Percentiles rank a stretch among this genome's conserved stretches.
These are phyloP conservation scores for Zoysia matrella DNA, from an alignment of 202 grass and related monocot species.

Conservation along the genomic window DNA sequence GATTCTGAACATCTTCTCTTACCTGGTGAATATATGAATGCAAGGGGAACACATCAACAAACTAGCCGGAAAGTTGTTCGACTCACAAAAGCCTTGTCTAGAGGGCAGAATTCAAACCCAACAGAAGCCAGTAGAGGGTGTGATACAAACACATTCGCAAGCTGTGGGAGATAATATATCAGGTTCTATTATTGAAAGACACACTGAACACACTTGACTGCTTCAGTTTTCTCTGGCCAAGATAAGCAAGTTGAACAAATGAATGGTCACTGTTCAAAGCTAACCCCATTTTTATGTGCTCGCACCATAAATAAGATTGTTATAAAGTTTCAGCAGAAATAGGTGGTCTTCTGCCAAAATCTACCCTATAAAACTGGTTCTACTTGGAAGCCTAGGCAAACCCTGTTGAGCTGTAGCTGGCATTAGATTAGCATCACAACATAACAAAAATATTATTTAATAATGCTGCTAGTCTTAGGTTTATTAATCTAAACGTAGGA, in stretches of 20 bases:
- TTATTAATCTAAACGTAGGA: constrained; percentile 33
- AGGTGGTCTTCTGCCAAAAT: background rate
- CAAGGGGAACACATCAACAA: constrained; percentile 21
- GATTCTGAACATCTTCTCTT: constrained; percentile 85
- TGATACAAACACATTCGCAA: background rate
- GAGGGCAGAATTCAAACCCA: background rate
- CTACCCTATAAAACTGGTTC: constrained; percentile 20
- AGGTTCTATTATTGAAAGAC: constrained; percentile 1
- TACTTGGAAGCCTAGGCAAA: background rate
- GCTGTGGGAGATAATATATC: background rate
- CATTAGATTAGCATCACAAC: background rate
- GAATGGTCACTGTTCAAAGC: constrained; percentile 14
- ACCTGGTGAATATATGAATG: constrained; percentile 61
- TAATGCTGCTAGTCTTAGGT: background rate
- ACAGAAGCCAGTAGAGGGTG: background rate
- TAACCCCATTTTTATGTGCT: background rate
- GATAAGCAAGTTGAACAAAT: constrained; percentile 27
- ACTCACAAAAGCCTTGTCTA: background rate
- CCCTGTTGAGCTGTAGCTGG: background rate
- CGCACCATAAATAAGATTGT: constrained; percentile 6
- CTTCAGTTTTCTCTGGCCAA: constrained; percentile 21
- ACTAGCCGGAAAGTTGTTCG: background rate
- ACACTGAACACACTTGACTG: background rate
- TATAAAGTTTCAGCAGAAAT: background rate
- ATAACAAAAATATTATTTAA: background rate